Conservation (phyloP, 1,139 yeast genomes). For the Lodderomyces jiufengensis region DNA sequence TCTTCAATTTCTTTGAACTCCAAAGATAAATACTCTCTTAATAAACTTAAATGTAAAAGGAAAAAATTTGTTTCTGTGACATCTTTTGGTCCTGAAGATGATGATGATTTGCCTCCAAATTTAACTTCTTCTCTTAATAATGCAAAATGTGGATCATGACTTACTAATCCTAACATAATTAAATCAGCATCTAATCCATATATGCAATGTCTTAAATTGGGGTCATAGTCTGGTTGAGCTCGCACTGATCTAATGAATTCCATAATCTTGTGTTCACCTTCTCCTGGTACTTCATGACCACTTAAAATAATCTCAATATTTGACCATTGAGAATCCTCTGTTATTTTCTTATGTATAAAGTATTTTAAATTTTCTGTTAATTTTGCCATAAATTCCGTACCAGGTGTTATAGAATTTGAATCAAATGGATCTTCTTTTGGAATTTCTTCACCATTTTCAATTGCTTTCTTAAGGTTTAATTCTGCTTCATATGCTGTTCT, state of each 20-base stretch:
- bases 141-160: slow-evolving; percentile 96
- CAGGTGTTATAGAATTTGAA: slow-evolving; percentile 94
- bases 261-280: slow-evolving; percentile 99
- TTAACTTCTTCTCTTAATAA: slow-evolving; percentile 92
- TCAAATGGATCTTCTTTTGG: slow-evolving; percentile 85
- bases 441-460: slow-evolving; percentile 56
- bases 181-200: slow-evolving; percentile 98
- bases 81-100: slow-evolving; percentile 40
- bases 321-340: slow-evolving; percentile 91
- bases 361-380: slow-evolving; percentile 81
- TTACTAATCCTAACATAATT: slow-evolving; percentile 92
- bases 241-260: slow-evolving; percentile 83
- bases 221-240: slow-evolving; percentile 68
- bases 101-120: slow-evolving; percentile 58
- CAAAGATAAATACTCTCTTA: slow-evolving; percentile 85
- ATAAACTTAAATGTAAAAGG: slow-evolving; percentile 77
- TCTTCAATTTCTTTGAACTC: slow-evolving; percentile 74
- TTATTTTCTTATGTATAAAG: slow-evolving; percentile 86
- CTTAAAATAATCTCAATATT: slow-evolving; percentile 77
- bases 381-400: slow-evolving; percentile 95
- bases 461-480: slow-evolving; percentile 62
- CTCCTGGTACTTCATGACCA: slow-evolving; percentile 99
- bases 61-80: slow-evolving; percentile 78
- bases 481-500: slow-evolving; percentile 95
- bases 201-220: slow-evolving; percentile 90